phyloP scores from a whole-genome alignment of 108 stramenopile genomes.

The Fragilariopsis cylindrus region DNA sequence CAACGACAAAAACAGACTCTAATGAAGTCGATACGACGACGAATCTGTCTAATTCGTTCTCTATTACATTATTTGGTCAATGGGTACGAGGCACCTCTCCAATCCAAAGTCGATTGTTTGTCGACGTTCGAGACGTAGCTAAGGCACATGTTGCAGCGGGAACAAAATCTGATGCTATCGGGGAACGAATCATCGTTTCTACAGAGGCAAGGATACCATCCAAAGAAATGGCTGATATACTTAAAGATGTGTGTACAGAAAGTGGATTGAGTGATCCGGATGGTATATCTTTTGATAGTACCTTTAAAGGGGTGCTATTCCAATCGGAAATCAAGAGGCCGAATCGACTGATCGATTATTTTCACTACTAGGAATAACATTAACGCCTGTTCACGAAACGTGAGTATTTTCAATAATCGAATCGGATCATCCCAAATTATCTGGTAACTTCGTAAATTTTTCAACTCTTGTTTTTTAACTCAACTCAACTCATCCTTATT shows the following conservation, averaged over 20 bases:
- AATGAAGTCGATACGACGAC: neutral
- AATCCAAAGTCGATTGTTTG: slow-evolving; percentile 79
- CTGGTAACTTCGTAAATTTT: too few species aligned
- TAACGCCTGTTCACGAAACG: slow-evolving; percentile 70
- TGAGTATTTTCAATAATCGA: neutral
- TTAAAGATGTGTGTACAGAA: slow-evolving; percentile 33
- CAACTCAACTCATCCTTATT: neutral
- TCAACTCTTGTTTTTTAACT: neutral
- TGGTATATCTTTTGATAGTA: slow-evolving; percentile 54
- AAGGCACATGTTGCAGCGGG: slow-evolving; percentile 73
- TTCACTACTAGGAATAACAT: slow-evolving; percentile 48
- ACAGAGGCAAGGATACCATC: slow-evolving; percentile 68
- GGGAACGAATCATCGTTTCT: slow-evolving; percentile 71
- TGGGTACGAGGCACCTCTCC: slow-evolving; percentile 73
- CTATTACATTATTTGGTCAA: slow-evolving; percentile 64
- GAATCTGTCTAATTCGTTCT: slow-evolving; percentile 45
- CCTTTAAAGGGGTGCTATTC: slow-evolving; percentile 83
- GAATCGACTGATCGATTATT: slow-evolving; percentile 53
- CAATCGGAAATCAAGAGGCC: slow-evolving; percentile 72
- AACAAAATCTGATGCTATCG: slow-evolving; percentile 27
- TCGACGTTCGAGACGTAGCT: slow-evolving; percentile 82
- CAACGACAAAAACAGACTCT: neutral
- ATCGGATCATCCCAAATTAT: too few species aligned
- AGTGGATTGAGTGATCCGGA: slow-evolving; percentile 30
- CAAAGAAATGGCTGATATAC: slow-evolving; percentile 52